phyloP scores from a whole-genome alignment of 768 basidiomycete species.

The Hygrophoropsis aurantiaca region DNA sequence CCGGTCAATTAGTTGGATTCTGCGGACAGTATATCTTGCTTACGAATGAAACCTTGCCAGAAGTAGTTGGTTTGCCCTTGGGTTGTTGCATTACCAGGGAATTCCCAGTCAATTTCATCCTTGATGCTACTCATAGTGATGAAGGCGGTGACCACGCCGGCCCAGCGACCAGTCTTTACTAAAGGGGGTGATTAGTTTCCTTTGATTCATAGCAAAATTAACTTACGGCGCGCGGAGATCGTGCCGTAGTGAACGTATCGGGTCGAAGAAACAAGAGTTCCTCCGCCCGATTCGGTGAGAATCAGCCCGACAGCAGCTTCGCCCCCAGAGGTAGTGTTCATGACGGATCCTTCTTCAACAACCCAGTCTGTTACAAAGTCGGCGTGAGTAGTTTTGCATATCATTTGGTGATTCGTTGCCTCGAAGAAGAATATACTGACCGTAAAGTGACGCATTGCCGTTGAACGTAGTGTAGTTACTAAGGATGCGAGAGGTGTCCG shows the following conservation, averaged over 20 bases:
- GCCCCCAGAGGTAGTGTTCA: constrained; percentile 59
- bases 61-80: constrained; percentile 79
- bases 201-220: not conserved
- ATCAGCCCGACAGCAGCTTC: constrained; percentile 63
- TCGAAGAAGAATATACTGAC: constrained; percentile 27
- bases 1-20: not conserved
- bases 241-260: constrained; percentile 81
- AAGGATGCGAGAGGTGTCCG: constrained; percentile 65
- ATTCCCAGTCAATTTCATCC: constrained; percentile 90
- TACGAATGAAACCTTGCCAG: constrained; percentile 73
- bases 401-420: not conserved
- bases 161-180: constrained; percentile 83
- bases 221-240: constrained; percentile 60
- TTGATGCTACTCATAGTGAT: constrained; percentile 84
- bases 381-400: not conserved
- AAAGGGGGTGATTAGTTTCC: not conserved
- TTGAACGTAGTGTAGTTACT: constrained; percentile 66
- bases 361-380: constrained; percentile 56
- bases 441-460: constrained; percentile 72
- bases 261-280: constrained; percentile 77
- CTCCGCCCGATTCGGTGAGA: constrained; percentile 70
- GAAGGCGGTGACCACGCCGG: constrained; percentile 80
- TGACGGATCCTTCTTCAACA: constrained; percentile 63
- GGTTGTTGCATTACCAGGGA: constrained; percentile 61
- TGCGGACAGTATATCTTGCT: constrained; percentile 24